Base-by-base conservation (phyloP, 2,329 filamentous ascomycete species). In the Neonectria ditissima region DNA sequence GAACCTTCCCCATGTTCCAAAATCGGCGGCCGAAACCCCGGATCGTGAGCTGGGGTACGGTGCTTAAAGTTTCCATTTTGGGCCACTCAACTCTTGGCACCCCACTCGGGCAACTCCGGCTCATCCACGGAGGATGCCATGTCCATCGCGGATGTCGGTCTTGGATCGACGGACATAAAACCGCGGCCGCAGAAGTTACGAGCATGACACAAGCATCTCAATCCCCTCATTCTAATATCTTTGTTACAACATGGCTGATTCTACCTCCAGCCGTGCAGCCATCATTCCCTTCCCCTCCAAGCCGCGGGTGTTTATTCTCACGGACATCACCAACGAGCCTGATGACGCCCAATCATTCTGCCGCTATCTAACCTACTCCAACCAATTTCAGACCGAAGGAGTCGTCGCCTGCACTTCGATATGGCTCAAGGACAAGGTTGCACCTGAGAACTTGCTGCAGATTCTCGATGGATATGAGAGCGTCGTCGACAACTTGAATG, bases 401-500 rank as follows among this genome's bases (percentile, higher is more conserved):
- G 67, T 83, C 10, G 79, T 82, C 1, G 81, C 81, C 7, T 75
- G 74, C 22, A 84, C 82, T 0, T 83, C 81, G 2, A 80, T 76
- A 60, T 83, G 81, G 80, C 75, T 83, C 65, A 78, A 76, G 51
- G 71, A 74, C 37, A 77, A 76, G 26, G 75, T 79, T 20, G 74
- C 77, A 48, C 77, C 81, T 3, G 69, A 82, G 56, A 77, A 81
- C 22, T 78, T 84, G n/a, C 50, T 63, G 7, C 55, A 65, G 20
- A 67, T 68, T 13, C 58, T 83, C 39, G 70, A 83, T 39, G 81
- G 77, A 0, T 84, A 84, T 61, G 78, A 66, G 3, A 65, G 77
- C n/a, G 80, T 80, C 0, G 77, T 79, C 11, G 78, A 80, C 11
- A 87, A 83, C 59, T 75, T 87, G 5, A 83, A 84, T 52, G 67